These are phyloP conservation scores for Bretschneidera sinensis DNA, from an alignment of 345 rosid species.

Conservation along the genomic window DNA sequence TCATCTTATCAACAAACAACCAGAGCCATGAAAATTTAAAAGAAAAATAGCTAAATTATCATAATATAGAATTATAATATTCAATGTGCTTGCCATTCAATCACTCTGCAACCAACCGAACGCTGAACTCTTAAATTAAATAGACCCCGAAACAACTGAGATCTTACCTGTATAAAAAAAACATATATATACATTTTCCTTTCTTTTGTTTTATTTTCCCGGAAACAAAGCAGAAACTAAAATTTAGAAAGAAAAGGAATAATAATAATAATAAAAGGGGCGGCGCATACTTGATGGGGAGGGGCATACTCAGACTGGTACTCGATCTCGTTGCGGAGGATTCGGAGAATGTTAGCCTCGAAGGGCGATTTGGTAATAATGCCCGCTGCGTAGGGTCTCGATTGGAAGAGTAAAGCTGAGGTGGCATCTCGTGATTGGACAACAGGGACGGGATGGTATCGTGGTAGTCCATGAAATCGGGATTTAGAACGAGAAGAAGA, in stretches of 20 bases:
- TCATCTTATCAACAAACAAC: no score
- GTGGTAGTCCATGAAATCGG: slow-evolving; percentile 12
- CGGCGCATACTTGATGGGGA: slow-evolving; percentile 46
- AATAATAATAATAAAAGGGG: neutral
- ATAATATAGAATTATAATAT: no score
- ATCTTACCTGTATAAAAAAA: no score
- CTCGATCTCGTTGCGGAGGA: slow-evolving; percentile 51
- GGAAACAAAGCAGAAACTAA: neutral
- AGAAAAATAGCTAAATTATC: no score
- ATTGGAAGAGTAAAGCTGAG: slow-evolving; percentile 13
- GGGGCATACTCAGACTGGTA: slow-evolving; percentile 60
- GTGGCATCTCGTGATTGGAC: slow-evolving; percentile 12
- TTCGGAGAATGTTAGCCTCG: slow-evolving; percentile 61
- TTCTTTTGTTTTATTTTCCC: neutral
- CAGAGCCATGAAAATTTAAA: no score
- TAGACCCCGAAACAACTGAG: neutral
- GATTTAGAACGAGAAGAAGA: slow-evolving; percentile 12
- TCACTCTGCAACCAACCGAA: neutral
- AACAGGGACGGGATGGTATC: slow-evolving; percentile 1
- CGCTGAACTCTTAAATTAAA: neutral
- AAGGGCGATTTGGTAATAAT: slow-evolving; percentile 36
- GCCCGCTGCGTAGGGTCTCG: slow-evolving; percentile 20
- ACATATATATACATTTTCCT: neutral
- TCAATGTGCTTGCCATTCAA: no score
- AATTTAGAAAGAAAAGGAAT: neutral